These are phyloP conservation scores for Skeletonema marinoi DNA, from an alignment of 108 stramenopile species.

Conservation along the genomic window DNA sequence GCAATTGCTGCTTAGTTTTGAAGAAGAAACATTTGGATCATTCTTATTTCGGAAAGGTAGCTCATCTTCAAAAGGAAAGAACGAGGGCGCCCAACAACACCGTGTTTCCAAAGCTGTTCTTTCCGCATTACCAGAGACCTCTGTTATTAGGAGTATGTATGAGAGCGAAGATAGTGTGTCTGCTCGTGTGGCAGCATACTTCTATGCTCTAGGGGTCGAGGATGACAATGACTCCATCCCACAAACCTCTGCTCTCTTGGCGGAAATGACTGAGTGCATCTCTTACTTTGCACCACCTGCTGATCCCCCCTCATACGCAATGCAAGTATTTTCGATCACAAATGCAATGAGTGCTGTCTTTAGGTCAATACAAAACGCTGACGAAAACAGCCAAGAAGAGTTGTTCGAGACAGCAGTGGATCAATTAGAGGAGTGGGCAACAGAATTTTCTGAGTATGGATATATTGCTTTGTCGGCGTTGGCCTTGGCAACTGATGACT, in stretches of 20 bases:
- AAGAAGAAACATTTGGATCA: conserved; percentile 69
- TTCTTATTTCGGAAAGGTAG: conserved; percentile 49
- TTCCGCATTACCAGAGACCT: conserved; percentile 31
- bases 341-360: conserved; percentile 22
- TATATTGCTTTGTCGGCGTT: conserved; percentile 25
- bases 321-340: conserved; percentile 27
- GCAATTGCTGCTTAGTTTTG: conserved; percentile 46
- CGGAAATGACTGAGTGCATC: conserved; percentile 23
- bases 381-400: conserved; percentile 15
- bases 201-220: conserved; percentile 30
- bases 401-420: conserved; percentile 8
- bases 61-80: conserved; percentile 6
- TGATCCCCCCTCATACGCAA: conserved; percentile 11
- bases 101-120: conserved; percentile 28
- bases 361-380: conserved; percentile 12
- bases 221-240: not conserved
- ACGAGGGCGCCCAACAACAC: conserved; percentile 10
- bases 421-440: conserved; percentile 24
- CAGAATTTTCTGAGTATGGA: conserved; percentile 17
- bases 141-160: conserved; percentile 35
- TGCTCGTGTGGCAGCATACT: conserved; percentile 48
- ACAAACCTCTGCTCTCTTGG: conserved; percentile 14
- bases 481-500: conserved; percentile 15
- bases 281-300: conserved; percentile 18
- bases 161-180: conserved; percentile 41